phyloP scores from a whole-genome alignment of 2,329 filamentous ascomycete species.

The Aspergillus sp. region DNA sequence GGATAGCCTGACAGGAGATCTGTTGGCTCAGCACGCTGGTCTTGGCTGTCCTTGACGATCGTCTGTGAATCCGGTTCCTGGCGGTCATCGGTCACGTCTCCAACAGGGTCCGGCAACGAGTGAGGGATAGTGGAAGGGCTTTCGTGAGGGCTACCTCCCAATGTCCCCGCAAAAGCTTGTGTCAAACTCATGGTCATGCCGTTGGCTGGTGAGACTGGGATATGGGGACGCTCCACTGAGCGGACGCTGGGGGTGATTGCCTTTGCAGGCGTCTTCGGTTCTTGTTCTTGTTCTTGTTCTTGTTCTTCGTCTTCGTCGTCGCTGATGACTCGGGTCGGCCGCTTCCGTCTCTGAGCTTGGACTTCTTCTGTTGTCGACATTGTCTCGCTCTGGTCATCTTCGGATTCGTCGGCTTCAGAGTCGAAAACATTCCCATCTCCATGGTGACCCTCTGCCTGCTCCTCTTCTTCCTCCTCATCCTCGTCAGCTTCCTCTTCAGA shows the following conservation, averaged over 20 bases:
- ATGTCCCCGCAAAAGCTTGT: conserved; percentile 86
- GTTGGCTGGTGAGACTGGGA: conserved; percentile 61
- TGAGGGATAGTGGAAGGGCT: conserved; percentile 50
- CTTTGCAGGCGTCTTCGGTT: conserved; percentile 32
- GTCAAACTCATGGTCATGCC: conserved; percentile 65
- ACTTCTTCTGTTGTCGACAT: conserved; percentile 42
- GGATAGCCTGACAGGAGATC: conserved; percentile 44
- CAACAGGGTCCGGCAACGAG: conserved; percentile 49
- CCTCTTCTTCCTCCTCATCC: conserved; percentile 27
- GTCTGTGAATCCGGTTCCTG: conserved; percentile 62
- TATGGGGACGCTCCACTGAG: conserved; percentile 51
- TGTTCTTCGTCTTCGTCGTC: conserved; percentile 62
- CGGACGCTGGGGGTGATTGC: conserved; percentile 24
- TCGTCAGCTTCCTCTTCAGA: conserved; percentile 42
- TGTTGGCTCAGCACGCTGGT: conserved; percentile 37
- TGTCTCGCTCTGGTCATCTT: conserved; percentile 22
- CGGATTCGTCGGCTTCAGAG: conserved; percentile 39
- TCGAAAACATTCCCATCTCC: conserved; percentile 23
- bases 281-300: conserved; percentile 44
- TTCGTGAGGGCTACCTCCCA: conserved; percentile 61
- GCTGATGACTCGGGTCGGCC: conserved; percentile 57
- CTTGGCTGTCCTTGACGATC: conserved; percentile 58
- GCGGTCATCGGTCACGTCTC: conserved; percentile 56
- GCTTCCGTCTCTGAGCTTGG: conserved; percentile 49
- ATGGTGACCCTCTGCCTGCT: conserved; percentile 17